These are phyloP conservation scores for Dictyostelium capitatum DNA, from an alignment of 78 protist species.

Conservation along the genomic window DNA sequence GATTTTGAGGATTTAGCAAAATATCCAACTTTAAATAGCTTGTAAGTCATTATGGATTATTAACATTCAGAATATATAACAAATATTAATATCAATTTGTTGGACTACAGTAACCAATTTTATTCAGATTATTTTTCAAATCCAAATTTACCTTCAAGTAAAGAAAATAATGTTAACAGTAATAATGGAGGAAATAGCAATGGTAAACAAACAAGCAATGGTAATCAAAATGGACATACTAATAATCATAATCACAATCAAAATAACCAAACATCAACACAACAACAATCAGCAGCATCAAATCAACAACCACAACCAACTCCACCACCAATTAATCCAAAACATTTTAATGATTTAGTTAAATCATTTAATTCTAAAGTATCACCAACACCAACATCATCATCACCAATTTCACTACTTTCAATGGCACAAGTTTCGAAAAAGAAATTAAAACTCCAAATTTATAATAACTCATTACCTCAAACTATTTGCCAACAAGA, in stretches of 20 bases:
- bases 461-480: background rate
- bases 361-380: slow-evolving; percentile 65
- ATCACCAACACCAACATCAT: slow-evolving; percentile 21
- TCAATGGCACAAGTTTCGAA: slow-evolving; percentile 21
- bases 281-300: background rate
- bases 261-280: background rate
- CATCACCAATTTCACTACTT: background rate
- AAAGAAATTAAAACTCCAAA: slow-evolving; percentile 44
- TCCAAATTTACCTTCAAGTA: background rate
- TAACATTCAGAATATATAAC: no score
- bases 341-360: slow-evolving; percentile 67
- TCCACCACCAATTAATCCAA: slow-evolving; percentile 59
- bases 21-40: slow-evolving; percentile 65
- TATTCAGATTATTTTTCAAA: slow-evolving; percentile 48
- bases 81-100: background rate
- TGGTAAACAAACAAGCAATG: background rate
- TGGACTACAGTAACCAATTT: slow-evolving; percentile 10
- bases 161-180: background rate
- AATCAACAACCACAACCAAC: background rate
- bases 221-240: background rate
- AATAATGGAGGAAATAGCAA: no score
- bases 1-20: slow-evolving; percentile 20
- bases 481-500: slow-evolving; percentile 64
- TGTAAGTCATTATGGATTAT: slow-evolving; percentile 23
- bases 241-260: background rate